A percentile compares a stretch with the other conserved stretches of the same genome.
phyloP scores from a whole-genome alignment of 805 yeast species.

The Maudiozyma turicensis region DNA sequence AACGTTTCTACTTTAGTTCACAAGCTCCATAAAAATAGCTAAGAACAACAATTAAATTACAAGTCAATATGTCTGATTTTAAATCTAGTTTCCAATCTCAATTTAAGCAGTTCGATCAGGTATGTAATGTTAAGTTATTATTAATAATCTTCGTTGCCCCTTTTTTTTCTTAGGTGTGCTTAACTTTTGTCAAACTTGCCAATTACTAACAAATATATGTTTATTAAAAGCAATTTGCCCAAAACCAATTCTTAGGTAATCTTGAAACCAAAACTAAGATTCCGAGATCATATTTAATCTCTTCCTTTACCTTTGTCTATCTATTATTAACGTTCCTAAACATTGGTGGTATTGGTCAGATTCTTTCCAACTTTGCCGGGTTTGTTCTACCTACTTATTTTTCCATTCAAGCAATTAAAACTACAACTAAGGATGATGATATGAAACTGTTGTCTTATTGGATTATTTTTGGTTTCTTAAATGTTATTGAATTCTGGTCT shows the following conservation, averaged over 20 bases:
- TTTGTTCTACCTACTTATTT: constrained; percentile 84
- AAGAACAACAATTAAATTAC: no score
- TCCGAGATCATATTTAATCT: constrained; percentile 80
- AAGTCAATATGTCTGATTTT: constrained; percentile 32
- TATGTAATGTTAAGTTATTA: constrained; percentile 2
- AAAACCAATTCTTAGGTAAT: constrained; percentile 29
- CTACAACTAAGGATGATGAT: constrained; percentile 63
- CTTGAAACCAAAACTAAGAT: constrained; percentile 38
- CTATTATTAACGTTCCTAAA: constrained; percentile 75
- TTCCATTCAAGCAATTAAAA: constrained; percentile 76
- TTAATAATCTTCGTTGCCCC: neutral
- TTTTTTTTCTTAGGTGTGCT: neutral
- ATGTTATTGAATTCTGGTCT: constrained; percentile 93
- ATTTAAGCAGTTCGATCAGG: constrained; percentile 32
- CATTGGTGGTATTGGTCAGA: constrained; percentile 91
- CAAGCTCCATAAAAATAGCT: no score
- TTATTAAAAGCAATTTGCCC: constrained; percentile 22
- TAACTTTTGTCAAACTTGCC: neutral
- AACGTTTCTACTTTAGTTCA: no score
- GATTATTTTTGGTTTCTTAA: constrained; percentile 94
- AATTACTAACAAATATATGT: neutral
- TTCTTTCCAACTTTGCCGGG: constrained; percentile 86
- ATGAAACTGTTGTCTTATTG: constrained; percentile 87
- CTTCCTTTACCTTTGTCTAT: constrained; percentile 57
- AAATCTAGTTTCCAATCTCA: constrained; percentile 38